Base-by-base conservation (phyloP, 108 stramenopile species). In the Conticribra guillardii region DNA sequence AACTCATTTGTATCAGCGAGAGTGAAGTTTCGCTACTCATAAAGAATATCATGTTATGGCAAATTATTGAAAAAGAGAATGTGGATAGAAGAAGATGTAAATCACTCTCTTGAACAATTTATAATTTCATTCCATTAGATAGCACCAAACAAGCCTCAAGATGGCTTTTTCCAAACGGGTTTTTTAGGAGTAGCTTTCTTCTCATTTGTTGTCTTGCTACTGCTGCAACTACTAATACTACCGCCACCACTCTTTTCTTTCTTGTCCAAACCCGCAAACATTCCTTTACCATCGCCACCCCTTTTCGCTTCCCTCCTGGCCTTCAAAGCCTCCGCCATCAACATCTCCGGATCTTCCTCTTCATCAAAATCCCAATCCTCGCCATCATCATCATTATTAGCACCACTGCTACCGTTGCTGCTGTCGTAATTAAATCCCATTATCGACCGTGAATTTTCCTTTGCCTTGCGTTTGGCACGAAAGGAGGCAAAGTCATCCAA, bases 351-450 rank as follows among this genome's bases (percentile, higher is more conserved):
- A 60, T 79, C 69, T 71, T 79, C 77, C 23, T 69, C 68, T 54
- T 79, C 77, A 49, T 79, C 69, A 41, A 70, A 79, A 60, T 79
- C 77, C 69, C 70, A 70, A 18, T 18, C 57, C 21, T 64, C 76
- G 22, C 60, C 77, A 9, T 18, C 65, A 22, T 60, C 46, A 3
- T 53, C 65, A 4, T 37, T 22, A 22, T 31, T 27, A 22, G 30
- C 60, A 18, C 2, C 37, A n/a, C 5, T 1, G 4, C 4, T 1
- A 45, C 52, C 54, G 21, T 29, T 9, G 1, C 11, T 19, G n/a
- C n/a, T n/a, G n/a, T n/a, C n/a, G n/a, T n/a, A n/a, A n/a, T n/a
- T n/a, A n/a, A n/a, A n/a, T n/a, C n/a, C n/a, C n/a, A n/a, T n/a
- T n/a, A n/a, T n/a, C n/a, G n/a, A n/a, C 16, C 26, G 17, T 3